Conservation (phyloP, 176 grass and related monocot species). For the Triticum dicoccoides region DNA sequence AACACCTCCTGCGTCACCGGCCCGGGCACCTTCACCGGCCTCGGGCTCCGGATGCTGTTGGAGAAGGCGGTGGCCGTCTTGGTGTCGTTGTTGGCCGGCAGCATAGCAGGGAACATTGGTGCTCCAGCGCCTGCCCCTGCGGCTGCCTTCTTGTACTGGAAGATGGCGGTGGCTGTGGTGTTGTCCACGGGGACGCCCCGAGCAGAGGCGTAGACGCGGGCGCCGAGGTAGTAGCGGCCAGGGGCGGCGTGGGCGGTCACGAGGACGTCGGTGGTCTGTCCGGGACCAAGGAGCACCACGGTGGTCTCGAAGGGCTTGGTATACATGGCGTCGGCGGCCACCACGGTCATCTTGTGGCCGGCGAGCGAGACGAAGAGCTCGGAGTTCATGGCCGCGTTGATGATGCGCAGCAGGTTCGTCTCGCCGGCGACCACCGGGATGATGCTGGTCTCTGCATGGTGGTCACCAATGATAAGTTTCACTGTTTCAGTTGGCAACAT, state of each 20-base stretch:
- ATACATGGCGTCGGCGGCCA: conserved; percentile 79
- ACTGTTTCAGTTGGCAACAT: not conserved
- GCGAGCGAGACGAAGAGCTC: conserved; percentile 88
- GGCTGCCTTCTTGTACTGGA: conserved; percentile 54
- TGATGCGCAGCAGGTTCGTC: conserved; percentile 70
- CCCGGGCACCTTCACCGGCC: conserved; percentile 53
- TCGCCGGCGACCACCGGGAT: conserved; percentile 62
- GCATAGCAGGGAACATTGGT: no score
- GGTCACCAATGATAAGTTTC: not conserved
- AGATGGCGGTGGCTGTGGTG: conserved; percentile 77
- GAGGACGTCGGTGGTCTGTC: conserved; percentile 91
- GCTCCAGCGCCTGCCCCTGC: not conserved
- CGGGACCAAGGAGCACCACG: conserved; percentile 65
- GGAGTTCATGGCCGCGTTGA: conserved; percentile 72
- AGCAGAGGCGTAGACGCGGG: conserved; percentile 58
- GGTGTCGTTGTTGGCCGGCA: no score
- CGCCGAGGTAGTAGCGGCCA: conserved; percentile 77
- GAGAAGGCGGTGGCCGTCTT: conserved; percentile 38
- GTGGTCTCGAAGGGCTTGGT: conserved; percentile 65
- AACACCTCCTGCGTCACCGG: conserved; percentile 70
- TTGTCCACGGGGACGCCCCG: conserved; percentile 68
- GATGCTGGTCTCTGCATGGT: conserved; percentile 57
- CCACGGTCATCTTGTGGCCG: conserved; percentile 80
- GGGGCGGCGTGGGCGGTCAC: conserved; percentile 57
- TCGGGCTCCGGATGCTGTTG: conserved; percentile 50